Conservation (phyloP, 371 early-diverging fungal species). For the Rhizopus delemar region DNA sequence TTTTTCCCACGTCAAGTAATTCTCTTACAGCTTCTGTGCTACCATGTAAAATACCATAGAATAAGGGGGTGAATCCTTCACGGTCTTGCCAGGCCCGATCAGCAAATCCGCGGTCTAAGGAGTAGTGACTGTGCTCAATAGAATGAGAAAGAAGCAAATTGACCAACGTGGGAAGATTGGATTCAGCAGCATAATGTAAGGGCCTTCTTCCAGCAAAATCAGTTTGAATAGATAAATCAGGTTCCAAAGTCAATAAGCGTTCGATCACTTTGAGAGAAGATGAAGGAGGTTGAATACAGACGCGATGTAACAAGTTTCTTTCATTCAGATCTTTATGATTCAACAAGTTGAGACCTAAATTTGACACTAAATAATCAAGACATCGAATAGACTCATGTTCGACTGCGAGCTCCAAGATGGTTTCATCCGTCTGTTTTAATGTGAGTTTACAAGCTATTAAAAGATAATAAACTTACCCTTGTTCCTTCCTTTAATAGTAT, state of each 20-base stretch:
- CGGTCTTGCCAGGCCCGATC: slow-evolving; percentile 60
- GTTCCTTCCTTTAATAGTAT: slow-evolving; percentile 19
- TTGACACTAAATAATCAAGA: slow-evolving; percentile 46
- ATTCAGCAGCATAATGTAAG: slow-evolving; percentile 70
- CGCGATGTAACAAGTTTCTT: slow-evolving; percentile 64
- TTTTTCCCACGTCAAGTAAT: slow-evolving; percentile 57
- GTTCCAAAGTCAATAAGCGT: slow-evolving; percentile 23
- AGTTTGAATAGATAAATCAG: slow-evolving; percentile 27
- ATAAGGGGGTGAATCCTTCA: slow-evolving; percentile 71
- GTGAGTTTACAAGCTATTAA: too few relatives aligned
- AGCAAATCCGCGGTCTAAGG: slow-evolving; percentile 37
- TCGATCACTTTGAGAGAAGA: slow-evolving; percentile 25
- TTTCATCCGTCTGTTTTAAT: slow-evolving; percentile 41
- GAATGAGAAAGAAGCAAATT: slow-evolving; percentile 50
- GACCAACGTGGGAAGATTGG: slow-evolving; percentile 51
- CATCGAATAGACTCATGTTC: slow-evolving; percentile 50
- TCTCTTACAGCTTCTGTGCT: slow-evolving; percentile 54
- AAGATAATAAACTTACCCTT: slow-evolving; percentile 12
- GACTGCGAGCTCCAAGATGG: slow-evolving; percentile 57
- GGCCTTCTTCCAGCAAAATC: slow-evolving; percentile 71
- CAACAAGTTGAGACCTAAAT: slow-evolving; percentile 37
- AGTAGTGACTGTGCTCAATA: slow-evolving; percentile 43
- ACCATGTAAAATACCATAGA: slow-evolving; percentile 68
- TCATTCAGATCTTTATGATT: slow-evolving; percentile 62
- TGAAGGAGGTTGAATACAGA: slow-evolving; percentile 44